Evolutionary conservation across 805 yeast species (phyloP), one percentile per base, ranked within the genome.

Genomic region (Pichia rugopelliculosa): DNA sequence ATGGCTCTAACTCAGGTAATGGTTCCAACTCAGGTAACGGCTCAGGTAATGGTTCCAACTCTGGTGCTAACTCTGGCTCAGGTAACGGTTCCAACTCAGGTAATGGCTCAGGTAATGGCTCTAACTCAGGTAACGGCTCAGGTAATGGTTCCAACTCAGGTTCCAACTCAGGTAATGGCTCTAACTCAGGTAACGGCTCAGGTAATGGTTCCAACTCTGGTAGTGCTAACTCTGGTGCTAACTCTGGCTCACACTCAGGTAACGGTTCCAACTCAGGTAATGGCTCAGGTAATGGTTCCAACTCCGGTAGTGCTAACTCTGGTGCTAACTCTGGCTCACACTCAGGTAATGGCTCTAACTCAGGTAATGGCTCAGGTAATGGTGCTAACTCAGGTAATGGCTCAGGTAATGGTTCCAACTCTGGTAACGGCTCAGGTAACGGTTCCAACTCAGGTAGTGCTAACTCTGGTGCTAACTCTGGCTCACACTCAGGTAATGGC

Each of bases 151-250:
- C n/a, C n/a, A n/a, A n/a, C n/a, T n/a, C n/a, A n/a, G n/a, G n/a
- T n/a, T n/a, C n/a, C n/a, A n/a, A n/a, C n/a, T n/a, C n/a, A n/a
- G 27, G 27, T 25, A 25, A 25, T 25, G 27, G 39, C n/a, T n/a
- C n/a, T n/a, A n/a, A n/a, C n/a, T n/a, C n/a, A n/a, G n/a, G n/a
- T n/a, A n/a, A n/a, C n/a, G n/a, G n/a, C n/a, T n/a, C n/a, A n/a
- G n/a, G n/a, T n/a, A n/a, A n/a, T n/a, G n/a, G n/a, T n/a, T n/a
- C 40, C 21, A 45, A 42, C 17, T 30, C 47, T 25, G 24, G 10
- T 18, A 40, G 22, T 36, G 5, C 39, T 12, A 36, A 36, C 39
- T 7, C 39, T 9, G 20, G n/a, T 6, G 12, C 45, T 10, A n/a
- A 8, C n/a, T 25, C 42, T 13, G 43, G 42, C 13, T 24, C 51